Evolutionary conservation across 2,329 filamentous ascomycete species (phyloP), one percentile per base, ranked within the genome.

Genomic region (Pseudogymnoascus pannorum): DNA sequence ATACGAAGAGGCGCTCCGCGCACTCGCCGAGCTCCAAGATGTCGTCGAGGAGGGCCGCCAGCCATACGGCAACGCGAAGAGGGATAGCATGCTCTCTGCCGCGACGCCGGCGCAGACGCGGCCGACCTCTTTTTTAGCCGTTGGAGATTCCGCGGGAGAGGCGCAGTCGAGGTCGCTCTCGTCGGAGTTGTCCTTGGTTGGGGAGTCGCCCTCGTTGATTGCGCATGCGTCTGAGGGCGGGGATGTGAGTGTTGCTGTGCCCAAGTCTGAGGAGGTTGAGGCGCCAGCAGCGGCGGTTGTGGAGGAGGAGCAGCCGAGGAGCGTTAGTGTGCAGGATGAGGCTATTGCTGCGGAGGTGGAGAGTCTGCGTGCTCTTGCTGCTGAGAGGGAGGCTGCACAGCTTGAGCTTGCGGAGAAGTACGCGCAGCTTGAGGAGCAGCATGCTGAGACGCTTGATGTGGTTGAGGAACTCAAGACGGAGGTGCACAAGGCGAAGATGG

Each of bases 391-490:
- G 68, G 81, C 83, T 57, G 86, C 87, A 20, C 87, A 96, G 70
- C 81, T 80, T 63, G 79, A 89, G 66, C 82, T 97, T 26, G 83
- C 87, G 2, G 81, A 87, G 65, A 91, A 87, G 68, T 97, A 97
- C 72, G 83, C 85, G n/a, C 83, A 92, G 69, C 81, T 99, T 12
- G 88, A 96, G 70, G 81, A 85, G 63, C 83, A 92, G 73, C 92
- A 99, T 72, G 86, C 87, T 66, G 86, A 91, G 63, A 87, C 91
- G 1, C 79, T 97, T 4, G 88, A 90, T 67, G 85, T 95, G 59
- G 88, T 99, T 1, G 92, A 97, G 69, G 89, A 94, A 70, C 85
- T 99, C 63, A 97, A 95, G 79, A 86, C 86, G 0, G 91, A 96
- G 70, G 79, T 96, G 4, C 86, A 88, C 44, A 91, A 89, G 72